Base-by-base conservation (phyloP, 2,329 filamentous ascomycete genomes). In the Fusarium musae region DNA sequence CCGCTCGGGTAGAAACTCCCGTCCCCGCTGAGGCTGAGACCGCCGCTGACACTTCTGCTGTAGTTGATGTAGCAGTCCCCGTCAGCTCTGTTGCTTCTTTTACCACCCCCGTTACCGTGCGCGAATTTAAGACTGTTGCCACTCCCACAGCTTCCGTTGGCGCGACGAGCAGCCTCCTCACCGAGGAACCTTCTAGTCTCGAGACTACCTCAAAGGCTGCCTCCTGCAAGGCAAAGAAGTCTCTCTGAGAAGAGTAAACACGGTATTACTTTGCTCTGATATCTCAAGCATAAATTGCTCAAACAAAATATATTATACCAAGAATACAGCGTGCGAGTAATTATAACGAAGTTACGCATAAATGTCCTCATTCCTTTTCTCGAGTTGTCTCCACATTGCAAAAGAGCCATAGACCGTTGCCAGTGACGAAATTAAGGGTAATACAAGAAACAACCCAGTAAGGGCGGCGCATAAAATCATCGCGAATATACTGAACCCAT, bases 361-460 rank as follows among this genome's bases (percentile, higher is more conserved):
- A 40, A 6, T 28, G 2, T 37, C 36, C 43, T 17, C 19, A 19
- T 37, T 19, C 2, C 34, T 37, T 7, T 28, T 60, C 4, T n/a
- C 37, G 13, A 49, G 19, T 11, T n/a, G 58, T 10, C 21, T 53
- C 9, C n/a, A 28, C 6, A 28, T 17, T 1, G 7, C n/a, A n/a
- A 53, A 10, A 4, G 58, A 60, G n/a, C 58, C 47, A 53, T 53
- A 60, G 13, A 60, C 23, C 17, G 58, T 60, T n/a, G 21, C 26
- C 6, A 60, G 21, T n/a, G 58, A 34, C 2, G 46, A 60, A 34
- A 60, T 8, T 2, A 60, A 23, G 16, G 58, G 58, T 17, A 60
- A 15, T 3, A 53, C 46, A 43, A 60, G 26, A 53, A 60, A 40
- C 13, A 60, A 6, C 2, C 30, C 47, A 19, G 30, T 34, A 10